Base-by-base conservation (phyloP, 257 asterid species). In the Ophiorrhiza pumila region DNA sequence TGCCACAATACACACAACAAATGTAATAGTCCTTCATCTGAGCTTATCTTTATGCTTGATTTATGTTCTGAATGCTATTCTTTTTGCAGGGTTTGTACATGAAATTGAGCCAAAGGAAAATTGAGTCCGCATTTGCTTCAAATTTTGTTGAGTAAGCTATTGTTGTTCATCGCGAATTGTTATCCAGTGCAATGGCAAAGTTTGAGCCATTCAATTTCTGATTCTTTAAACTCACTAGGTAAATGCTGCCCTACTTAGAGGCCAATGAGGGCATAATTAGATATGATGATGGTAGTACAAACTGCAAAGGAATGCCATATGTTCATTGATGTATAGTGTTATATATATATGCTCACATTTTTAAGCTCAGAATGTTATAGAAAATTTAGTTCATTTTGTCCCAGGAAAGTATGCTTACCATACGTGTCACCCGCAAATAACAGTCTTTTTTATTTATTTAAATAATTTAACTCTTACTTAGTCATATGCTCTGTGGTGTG, bases 1-100 rank as follows among this genome's bases (percentile, higher is more conserved):
- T 68, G 99, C 99, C 80, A 94, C 98, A 23, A 94, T 94, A 77
- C 98, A 94, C 83, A 94, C 98, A 4, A 85, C 97, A 65, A 90
- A 94, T 56, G 99, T 91, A 88, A 88, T 18, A 53, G 45, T 69
- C 81, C 69, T 43, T 8, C 18, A 57, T 57, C 58, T 42, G 8
- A 13, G 53, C 46, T 71, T 18, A 55, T 62, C 63, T 4, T 23
- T 13, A n/a, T 35, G 59, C 52, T 45, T 10, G 41, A 27, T 65
- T 70, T 39, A 22, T 53, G 52, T 29, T 4, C n/a, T 52, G 18
- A 49, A 29, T 43, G 31, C n/a, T 29, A 5, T 20, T 53, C 29
- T 8, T 45, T 3, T 61, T 70, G 85, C 96, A 94, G 99, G 97
- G 97, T 23, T 82, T 94, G 57, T 91, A 89, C 89, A 90, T 94